Evolutionary conservation across 1,139 yeast genomes (phyloP).

Genomic region (Diutina sp.): DNA sequence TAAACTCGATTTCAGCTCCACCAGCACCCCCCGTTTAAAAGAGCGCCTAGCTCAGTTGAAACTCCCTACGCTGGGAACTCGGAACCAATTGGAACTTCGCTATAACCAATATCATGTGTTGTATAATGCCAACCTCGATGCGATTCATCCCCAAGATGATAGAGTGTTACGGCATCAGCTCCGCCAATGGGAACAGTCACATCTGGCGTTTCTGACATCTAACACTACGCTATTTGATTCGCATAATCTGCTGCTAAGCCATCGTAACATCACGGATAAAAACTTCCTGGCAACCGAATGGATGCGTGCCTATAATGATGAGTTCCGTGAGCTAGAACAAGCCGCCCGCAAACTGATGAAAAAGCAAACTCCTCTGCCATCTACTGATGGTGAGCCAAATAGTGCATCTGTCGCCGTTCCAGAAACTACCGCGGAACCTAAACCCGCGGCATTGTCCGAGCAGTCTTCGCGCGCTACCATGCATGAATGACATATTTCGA

Average conservation of each 20-base stretch:
- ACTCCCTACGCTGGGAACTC: conserved; percentile 50
- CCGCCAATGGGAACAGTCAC: conserved; percentile 1
- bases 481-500: not conserved
- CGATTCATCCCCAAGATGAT: not conserved
- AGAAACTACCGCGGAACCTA: not conserved
- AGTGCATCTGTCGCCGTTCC: not conserved
- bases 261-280: conserved; percentile 22
- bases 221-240: not conserved
- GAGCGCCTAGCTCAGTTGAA: conserved; percentile 42
- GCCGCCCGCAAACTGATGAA: conserved; percentile 25
- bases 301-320: conserved; percentile 34
- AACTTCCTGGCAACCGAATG: conserved; percentile 34
- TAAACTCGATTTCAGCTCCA: conserved; percentile 47
- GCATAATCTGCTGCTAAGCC: conserved; percentile 8
- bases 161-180: not conserved
- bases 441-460: not conserved
- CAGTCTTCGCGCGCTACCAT: not conserved
- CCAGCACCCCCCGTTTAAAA: conserved; percentile 49
- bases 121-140: conserved; percentile 1
- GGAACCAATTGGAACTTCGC: conserved; percentile 53
- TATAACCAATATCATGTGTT: conserved; percentile 63
- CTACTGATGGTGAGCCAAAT: not conserved
- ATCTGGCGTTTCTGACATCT: not conserved
- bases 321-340: conserved; percentile 36
- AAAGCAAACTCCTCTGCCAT: not conserved